phyloP scores from a whole-genome alignment of 2,329 filamentous ascomycete genomes.

The Phaeosphaeria sp. region DNA sequence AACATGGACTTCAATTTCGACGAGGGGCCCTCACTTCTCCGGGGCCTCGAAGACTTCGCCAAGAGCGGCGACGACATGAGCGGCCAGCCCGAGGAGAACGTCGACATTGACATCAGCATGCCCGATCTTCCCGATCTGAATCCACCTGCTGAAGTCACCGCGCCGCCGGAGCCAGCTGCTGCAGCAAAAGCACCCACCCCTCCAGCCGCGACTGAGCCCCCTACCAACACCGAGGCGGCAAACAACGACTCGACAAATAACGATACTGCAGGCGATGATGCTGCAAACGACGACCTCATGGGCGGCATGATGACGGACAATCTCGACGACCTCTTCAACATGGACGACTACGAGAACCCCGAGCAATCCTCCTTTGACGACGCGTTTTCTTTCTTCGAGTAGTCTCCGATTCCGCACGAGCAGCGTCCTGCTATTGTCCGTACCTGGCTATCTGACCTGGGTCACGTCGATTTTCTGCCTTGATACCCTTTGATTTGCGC shows the following conservation, averaged over 20 bases:
- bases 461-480: neutral
- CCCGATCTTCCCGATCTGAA: conserved; percentile 36
- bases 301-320: conserved; percentile 40
- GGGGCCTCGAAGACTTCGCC: conserved; percentile 47
- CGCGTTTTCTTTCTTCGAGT: conserved; percentile 47
- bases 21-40: conserved; percentile 39
- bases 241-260: conserved; percentile 13
- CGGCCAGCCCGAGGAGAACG: conserved; percentile 13
- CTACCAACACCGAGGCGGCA: conserved; percentile 5
- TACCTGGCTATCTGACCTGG: too few species aligned
- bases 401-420: neutral
- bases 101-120: conserved; percentile 43
- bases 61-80: conserved; percentile 30
- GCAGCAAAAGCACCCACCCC: conserved; percentile 7
- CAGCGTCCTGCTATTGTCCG: too few species aligned
- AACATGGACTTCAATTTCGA: conserved; percentile 45
- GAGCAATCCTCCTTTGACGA: conserved; percentile 48
- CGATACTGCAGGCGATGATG: conserved; percentile 6
- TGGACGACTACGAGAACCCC: conserved; percentile 43
- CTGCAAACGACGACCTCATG: conserved; percentile 30
- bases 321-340: conserved; percentile 45
- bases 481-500: neutral
- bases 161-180: conserved; percentile 10
- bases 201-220: neutral
- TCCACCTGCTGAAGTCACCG: conserved; percentile 13